These are phyloP conservation scores for Phialemoniopsis sp. DNA, from an alignment of 2,329 filamentous ascomycete species.

Conservation along the genomic window DNA sequence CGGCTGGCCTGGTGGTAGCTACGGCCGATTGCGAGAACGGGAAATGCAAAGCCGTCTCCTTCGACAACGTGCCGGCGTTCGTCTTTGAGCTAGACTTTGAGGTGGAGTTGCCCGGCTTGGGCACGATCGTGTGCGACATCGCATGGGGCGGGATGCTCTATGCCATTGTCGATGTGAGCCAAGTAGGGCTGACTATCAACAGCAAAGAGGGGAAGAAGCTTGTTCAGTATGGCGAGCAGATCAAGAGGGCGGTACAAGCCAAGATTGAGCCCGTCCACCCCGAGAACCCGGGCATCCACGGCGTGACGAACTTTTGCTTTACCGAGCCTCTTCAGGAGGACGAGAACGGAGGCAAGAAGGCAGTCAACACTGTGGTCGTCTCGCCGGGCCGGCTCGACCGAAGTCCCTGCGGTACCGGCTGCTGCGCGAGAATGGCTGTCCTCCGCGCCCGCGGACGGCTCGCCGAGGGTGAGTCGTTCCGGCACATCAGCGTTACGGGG, in stretches of 20 bases:
- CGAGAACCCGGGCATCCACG: conserved; percentile 32
- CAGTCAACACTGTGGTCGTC: conserved; percentile 35
- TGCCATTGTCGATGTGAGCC: conserved; percentile 31
- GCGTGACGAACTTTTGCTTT: conserved; percentile 32
- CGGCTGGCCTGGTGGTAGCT: too few species aligned
- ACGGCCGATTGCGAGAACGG: too few species aligned
- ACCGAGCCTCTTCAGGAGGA: conserved; percentile 23
- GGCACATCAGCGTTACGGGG: too few species aligned
- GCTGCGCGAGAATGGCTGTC: too few species aligned
- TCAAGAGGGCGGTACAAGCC: conserved; percentile 31
- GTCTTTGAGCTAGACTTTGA: too few species aligned
- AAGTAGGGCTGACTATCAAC: conserved; percentile 27
- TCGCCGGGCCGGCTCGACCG: conserved; percentile 39
- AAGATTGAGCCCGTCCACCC: conserved; percentile 33
- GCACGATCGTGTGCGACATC: too few species aligned
- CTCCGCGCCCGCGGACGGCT: too few species aligned
- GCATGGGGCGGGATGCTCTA: conserved; percentile 44
- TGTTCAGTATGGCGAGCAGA: conserved; percentile 34
- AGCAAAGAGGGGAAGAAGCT: conserved; percentile 25
- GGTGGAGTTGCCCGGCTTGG: too few species aligned
- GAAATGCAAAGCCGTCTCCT: too few species aligned
- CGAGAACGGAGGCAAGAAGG: conserved; percentile 17
- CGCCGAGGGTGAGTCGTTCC: too few species aligned
- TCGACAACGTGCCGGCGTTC: too few species aligned
- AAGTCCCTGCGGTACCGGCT: too few species aligned